Base-by-base conservation (phyloP, 345 rosid species). In the Camelina sativa region DNA sequence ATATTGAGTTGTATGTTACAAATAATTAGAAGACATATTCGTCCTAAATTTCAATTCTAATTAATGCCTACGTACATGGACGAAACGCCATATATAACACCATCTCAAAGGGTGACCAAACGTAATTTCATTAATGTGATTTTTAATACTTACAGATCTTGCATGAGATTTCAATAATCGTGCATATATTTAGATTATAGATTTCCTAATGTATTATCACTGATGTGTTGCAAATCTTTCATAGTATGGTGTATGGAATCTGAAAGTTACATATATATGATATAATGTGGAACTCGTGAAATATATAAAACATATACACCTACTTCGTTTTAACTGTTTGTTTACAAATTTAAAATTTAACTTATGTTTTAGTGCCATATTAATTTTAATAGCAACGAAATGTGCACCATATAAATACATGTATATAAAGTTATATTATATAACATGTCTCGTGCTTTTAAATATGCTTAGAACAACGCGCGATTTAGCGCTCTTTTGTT, bases 381-480 rank as follows among this genome's bases (percentile, higher is more conserved):
- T 28, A 28, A 28, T 28, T 28, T 28, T 28, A 56, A 43, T 57
- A 48, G 40, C 48, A 59, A 20, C 16, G 8, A 51, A 50, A 12
- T 34, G 34, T 50, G 67, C 40, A n/a, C 40, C 37, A 50, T 16
- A 37, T 44, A 23, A 17, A 13, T 74, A 13, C n/a, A n/a, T n/a
- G n/a, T 74, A 47, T 20, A 53, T 30, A 7, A 17, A 52, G 34
- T 54, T 37, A 4, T 46, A 13, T 34, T 34, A 32, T 34, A 44
- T 74, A 4, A 56, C 56, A 22, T 20, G 17, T 22, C 4, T 74
- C 44, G 52, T 74, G 61, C 72, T 74, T 65, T 57, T 8, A 57
- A 65, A 65, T 56, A 37, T 65, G 59, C 65, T 65, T 65, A 56
- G 41, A 64, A 56, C 15, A 55, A 44, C 19, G 12, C 30, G 30